Conservation (phyloP, 169 alveolate genomes). For the Cryptosporidium canis region DNA sequence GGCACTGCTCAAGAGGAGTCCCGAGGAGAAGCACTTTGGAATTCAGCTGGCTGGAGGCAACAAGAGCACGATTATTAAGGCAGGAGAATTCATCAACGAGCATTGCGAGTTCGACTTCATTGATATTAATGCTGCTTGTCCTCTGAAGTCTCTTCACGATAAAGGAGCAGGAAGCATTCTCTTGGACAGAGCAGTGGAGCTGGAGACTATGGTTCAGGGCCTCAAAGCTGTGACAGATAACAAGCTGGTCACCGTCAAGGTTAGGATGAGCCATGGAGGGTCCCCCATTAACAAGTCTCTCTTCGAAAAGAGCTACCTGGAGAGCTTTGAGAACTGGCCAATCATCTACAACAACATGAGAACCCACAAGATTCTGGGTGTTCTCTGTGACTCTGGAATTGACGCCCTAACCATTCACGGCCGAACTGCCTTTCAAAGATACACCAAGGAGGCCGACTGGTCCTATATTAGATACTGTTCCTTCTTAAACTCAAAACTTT, state of each 20-base stretch:
- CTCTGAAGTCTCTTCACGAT: constrained; percentile 82
- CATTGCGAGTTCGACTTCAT: constrained; percentile 77
- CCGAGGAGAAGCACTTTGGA: constrained; percentile 84
- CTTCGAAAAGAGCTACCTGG: neutral
- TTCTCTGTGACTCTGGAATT: constrained; percentile 75
- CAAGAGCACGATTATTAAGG: constrained; percentile 73
- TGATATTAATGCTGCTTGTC: constrained; percentile 86
- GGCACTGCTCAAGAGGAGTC: constrained; percentile 80
- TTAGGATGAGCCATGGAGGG: constrained; percentile 79
- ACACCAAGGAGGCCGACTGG: constrained; percentile 85
- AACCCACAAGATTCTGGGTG: constrained; percentile 22
- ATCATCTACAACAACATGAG: constrained; percentile 71
- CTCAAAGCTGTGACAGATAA: constrained; percentile 73
- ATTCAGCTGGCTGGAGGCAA: constrained; percentile 81
- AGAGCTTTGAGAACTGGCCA: constrained; percentile 73
- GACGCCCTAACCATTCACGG: constrained; percentile 82
- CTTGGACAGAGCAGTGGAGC: constrained; percentile 68
- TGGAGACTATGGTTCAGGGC: constrained; percentile 71
- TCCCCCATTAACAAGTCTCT: constrained; percentile 65
- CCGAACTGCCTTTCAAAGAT: constrained; percentile 85
- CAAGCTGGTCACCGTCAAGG: constrained; percentile 78
- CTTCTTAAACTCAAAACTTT: neutral
- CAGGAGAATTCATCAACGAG: constrained; percentile 74
- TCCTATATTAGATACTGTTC: constrained; percentile 78
- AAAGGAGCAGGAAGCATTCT: constrained; percentile 76